Conservation (phyloP, 2,329 filamentous ascomycete genomes). For the Talaromyces marneffei region DNA sequence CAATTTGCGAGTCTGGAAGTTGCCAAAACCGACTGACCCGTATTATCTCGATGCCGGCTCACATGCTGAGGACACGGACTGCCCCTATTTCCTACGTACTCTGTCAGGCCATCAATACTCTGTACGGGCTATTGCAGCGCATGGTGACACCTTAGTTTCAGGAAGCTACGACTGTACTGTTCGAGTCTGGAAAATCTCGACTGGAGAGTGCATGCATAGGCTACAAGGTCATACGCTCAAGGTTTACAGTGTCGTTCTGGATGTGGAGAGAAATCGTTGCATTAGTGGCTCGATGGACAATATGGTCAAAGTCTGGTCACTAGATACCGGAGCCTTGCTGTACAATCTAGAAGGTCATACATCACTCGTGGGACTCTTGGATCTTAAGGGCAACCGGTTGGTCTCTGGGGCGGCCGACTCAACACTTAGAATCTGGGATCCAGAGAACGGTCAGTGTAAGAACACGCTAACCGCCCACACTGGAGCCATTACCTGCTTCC, state of each 20-base stretch:
- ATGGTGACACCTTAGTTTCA: constrained; percentile 92
- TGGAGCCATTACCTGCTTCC: constrained; percentile 96
- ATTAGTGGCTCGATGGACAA: constrained; percentile 99
- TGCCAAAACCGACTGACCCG: constrained; percentile 73
- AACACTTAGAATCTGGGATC: constrained; percentile 94
- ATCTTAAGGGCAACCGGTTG: constrained; percentile 80
- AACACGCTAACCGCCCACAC: constrained; percentile 89
- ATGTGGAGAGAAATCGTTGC: constrained; percentile 85
- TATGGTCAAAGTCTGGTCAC: constrained; percentile 93
- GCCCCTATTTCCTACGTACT: constrained; percentile 88
- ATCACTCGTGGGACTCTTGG: constrained; percentile 83
- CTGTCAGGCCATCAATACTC: constrained; percentile 85
- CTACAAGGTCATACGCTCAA: constrained; percentile 84
- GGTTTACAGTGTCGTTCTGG: constrained; percentile 94
- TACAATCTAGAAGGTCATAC: constrained; percentile 90
- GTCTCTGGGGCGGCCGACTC: constrained; percentile 95
- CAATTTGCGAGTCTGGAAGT: constrained; percentile 86
- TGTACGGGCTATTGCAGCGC: constrained; percentile 88
- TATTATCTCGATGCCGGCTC: constrained; percentile 73
- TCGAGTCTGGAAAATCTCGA: constrained; percentile 95
- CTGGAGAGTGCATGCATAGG: constrained; percentile 77
- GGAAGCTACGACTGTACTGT: constrained; percentile 96
- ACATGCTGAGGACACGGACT: constrained; percentile 67
- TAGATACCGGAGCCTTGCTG: constrained; percentile 76
- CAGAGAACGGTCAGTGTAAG: constrained; percentile 83